These are phyloP conservation scores for Buddleja alternifolia DNA, from an alignment of 257 asterid genomes.

Conservation along the genomic window DNA sequence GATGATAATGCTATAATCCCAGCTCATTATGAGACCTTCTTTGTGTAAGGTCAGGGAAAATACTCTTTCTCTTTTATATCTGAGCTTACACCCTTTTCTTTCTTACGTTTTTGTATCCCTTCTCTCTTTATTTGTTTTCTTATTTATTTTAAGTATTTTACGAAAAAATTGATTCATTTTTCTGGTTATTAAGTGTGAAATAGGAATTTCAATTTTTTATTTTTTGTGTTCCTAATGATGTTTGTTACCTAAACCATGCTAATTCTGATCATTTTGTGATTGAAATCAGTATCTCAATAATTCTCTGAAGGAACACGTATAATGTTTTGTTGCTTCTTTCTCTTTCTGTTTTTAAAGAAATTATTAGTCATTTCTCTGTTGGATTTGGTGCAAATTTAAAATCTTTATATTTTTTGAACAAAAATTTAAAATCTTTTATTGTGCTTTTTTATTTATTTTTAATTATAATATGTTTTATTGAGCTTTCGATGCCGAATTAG, in stretches of 20 bases:
- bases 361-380: no score
- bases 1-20: constrained; percentile 42
- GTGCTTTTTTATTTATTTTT: no score
- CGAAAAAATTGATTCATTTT: neutral
- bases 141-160: neutral
- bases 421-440: no score
- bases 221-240: constrained; percentile 32
- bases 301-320: constrained; percentile 28
- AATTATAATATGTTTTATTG: no score
- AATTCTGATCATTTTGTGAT: constrained; percentile 30
- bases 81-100: constrained; percentile 20
- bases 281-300: constrained; percentile 10
- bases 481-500: no score
- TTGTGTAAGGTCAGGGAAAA: constrained; percentile 37
- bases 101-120: neutral
- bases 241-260: constrained; percentile 28
- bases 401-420: no score
- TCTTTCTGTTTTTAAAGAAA: neutral
- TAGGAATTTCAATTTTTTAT: neutral
- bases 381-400: no score
- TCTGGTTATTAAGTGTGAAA: neutral
- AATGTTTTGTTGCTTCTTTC: neutral
- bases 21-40: constrained; percentile 33
- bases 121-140: neutral
- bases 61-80: constrained; percentile 23